phyloP scores from a whole-genome alignment of 331 rosid genomes.

The Malus hybrid region DNA sequence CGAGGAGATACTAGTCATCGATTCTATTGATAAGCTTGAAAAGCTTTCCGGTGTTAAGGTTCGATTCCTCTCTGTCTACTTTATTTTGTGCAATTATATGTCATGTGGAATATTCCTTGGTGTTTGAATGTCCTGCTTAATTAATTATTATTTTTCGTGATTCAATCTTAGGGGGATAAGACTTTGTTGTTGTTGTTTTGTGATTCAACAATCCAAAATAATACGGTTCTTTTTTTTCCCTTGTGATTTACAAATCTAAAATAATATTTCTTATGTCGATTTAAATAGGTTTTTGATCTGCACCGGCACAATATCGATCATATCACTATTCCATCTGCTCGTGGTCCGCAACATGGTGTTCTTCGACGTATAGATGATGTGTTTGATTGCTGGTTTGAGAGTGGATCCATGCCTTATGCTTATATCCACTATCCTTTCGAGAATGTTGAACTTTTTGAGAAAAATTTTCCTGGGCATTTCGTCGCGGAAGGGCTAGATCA shows the following conservation, averaged over 20 bases:
- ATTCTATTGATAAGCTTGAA: conserved; percentile 84
- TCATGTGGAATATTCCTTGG: not conserved
- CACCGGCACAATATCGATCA: conserved; percentile 97
- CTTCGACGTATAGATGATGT: conserved; percentile 93
- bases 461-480: conserved; percentile 93
- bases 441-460: conserved; percentile 80
- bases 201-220: not conserved
- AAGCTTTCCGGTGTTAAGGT: conserved; percentile 84
- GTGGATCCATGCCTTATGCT: conserved; percentile 99
- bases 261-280: conserved; percentile 15
- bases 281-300: conserved; percentile 71
- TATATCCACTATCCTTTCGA: conserved; percentile 97
- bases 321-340: conserved; percentile 63
- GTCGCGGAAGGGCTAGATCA: conserved; percentile 98
- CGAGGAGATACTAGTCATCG: conserved; percentile 64
- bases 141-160: not conserved
- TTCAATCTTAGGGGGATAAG: too few relatives aligned
- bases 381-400: conserved; percentile 99
- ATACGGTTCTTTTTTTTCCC: not conserved
- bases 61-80: conserved; percentile 15
- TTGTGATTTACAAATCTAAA: not conserved
- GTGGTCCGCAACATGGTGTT: conserved; percentile 63
- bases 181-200: too few relatives aligned
- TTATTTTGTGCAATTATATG: not conserved
- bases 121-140: not conserved